Conservation (phyloP, 2,329 filamentous ascomycete species). For the Botrytis porri region DNA sequence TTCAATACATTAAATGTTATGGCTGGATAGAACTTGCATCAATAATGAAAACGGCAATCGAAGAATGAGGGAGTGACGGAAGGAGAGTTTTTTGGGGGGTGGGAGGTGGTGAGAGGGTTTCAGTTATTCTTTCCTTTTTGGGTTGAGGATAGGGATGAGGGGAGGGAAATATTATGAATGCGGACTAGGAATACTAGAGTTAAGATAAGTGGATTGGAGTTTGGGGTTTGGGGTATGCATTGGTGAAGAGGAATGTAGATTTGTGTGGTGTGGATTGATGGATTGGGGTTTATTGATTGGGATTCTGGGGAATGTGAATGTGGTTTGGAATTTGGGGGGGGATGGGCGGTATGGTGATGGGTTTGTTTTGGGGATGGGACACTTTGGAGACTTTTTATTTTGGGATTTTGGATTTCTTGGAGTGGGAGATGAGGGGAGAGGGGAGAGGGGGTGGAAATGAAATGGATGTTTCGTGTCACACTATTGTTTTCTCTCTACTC, state of each 20-base stretch:
- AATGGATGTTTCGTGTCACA: too few species aligned
- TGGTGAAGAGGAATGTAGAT: not conserved
- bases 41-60: not conserved
- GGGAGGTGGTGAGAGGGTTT: not conserved
- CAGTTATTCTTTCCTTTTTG: constrained; percentile 2
- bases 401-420: too few species aligned
- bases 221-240: too few species aligned
- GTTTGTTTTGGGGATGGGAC: not conserved
- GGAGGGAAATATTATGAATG: not conserved
- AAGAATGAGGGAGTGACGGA: not conserved
- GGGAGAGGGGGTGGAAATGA: too few species aligned
- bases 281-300: not conserved
- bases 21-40: not conserved
- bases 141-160: too few species aligned
- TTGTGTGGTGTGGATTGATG: not conserved
- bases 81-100: too few species aligned
- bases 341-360: not conserved
- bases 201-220: not conserved
- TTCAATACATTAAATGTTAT: not conserved
- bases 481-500: too few species aligned
- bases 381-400: too few species aligned
- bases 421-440: too few species aligned
- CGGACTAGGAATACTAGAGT: not conserved
- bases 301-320: not conserved
- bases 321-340: too few species aligned